phyloP scores from a whole-genome alignment of 805 yeast genomes.

The Myxozyma nipponensis region DNA sequence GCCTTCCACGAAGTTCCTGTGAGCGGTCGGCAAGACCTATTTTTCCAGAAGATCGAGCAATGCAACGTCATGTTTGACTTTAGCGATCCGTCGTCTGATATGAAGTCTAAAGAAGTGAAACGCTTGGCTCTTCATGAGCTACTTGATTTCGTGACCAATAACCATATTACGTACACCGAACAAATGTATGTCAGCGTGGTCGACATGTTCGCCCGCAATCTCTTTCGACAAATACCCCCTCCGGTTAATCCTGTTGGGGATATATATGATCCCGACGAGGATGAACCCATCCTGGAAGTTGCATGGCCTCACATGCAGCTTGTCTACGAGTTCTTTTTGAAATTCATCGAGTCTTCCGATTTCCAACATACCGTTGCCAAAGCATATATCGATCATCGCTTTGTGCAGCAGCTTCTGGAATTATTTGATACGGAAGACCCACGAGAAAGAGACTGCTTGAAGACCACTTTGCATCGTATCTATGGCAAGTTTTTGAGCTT shows the following conservation, averaged over 20 bases:
- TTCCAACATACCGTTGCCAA: conserved; percentile 91
- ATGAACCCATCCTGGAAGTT: conserved; percentile 92
- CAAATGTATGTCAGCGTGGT: conserved; percentile 87
- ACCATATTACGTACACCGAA: conserved; percentile 80
- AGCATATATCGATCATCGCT: conserved; percentile 87
- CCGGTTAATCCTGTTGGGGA: conserved; percentile 98
- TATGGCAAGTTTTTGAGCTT: conserved; percentile 91
- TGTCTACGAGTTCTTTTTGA: conserved; percentile 87
- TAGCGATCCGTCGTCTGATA: conserved; percentile 85
- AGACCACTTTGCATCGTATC: conserved; percentile 91
- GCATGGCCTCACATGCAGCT: conserved; percentile 99
- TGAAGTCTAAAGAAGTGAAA: conserved; percentile 89
- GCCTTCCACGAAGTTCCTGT: conserved; percentile 83
- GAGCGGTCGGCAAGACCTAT: conserved; percentile 72
- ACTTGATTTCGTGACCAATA: conserved; percentile 78
- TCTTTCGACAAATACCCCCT: conserved; percentile 95
- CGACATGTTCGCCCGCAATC: conserved; percentile 80
- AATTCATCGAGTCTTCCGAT: conserved; percentile 92
- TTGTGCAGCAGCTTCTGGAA: conserved; percentile 75
- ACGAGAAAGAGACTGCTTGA: conserved; percentile 89
- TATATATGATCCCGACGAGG: conserved; percentile 95
- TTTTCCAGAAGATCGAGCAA: conserved; percentile 85
- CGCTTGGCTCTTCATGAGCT: conserved; percentile 82
- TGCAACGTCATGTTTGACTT: conserved; percentile 94
- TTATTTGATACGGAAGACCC: conserved; percentile 96